Evolutionary conservation across 2,329 filamentous ascomycete genomes (phyloP).

Genomic region (Apiospora rasikravindrae): DNA sequence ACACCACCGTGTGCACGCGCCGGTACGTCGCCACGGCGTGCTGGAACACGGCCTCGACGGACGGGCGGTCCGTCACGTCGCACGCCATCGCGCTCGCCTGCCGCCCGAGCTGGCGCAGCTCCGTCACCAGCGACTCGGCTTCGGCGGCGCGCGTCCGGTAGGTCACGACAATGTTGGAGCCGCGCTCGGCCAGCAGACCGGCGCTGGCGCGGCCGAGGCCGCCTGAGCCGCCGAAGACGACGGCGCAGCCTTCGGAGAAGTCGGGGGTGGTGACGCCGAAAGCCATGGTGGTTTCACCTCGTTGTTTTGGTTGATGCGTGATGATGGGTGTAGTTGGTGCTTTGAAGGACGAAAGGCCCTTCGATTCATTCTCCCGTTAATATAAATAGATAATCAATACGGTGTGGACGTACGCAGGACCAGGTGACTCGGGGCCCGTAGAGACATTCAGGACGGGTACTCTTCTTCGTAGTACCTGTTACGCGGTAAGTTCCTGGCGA

Average conservation of each 20-base stretch:
- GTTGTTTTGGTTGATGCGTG: not conserved
- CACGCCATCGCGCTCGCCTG: conserved; percentile 20
- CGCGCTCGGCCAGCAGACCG: conserved; percentile 22
- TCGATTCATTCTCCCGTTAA: not conserved
- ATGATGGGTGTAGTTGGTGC: not conserved
- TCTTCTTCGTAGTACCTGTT: not conserved
- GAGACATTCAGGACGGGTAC: not conserved
- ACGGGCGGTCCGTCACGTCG: conserved; percentile 17
- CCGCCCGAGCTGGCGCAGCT: conserved; percentile 18
- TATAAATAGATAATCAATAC: not conserved
- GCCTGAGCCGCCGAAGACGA: conserved; percentile 21
- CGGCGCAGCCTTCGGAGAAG: conserved; percentile 22
- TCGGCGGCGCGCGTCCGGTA: conserved; percentile 20
- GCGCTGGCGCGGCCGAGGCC: conserved; percentile 23
- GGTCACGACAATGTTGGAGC: conserved; percentile 20
- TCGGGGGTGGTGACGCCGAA: conserved; percentile 21
- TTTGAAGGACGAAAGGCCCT: not conserved
- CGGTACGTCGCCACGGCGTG: conserved; percentile 17
- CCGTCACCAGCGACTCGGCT: conserved; percentile 19
- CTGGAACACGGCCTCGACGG: conserved; percentile 21
- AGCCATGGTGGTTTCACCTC: conserved; percentile 1
- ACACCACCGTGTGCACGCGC: conserved; percentile 22
- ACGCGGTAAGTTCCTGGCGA: not conserved
- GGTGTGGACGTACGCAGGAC: not conserved
- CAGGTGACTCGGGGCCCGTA: not conserved